A percentile compares a stretch with the other conserved stretches of the same genome.
Evolutionary conservation across 371 early-diverging fungal species (phyloP).

Genomic region (Funneliformis caledonium): DNA sequence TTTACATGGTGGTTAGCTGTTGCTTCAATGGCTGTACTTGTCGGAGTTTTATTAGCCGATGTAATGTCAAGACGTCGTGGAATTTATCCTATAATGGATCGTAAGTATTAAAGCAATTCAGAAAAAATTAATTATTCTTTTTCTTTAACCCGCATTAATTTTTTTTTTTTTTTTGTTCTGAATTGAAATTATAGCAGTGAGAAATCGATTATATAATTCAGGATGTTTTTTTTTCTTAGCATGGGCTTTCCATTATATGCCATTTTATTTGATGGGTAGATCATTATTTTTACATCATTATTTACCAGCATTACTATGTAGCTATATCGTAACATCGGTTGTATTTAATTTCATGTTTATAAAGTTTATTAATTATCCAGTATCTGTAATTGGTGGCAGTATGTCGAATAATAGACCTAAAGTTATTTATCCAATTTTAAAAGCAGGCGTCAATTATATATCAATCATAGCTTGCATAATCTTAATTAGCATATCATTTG

Average conservation of each 20-base stretch:
- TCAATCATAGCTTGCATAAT: background rate
- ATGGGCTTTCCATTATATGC: conserved; percentile 92
- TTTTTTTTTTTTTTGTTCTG: background rate
- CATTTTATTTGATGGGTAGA: conserved; percentile 97
- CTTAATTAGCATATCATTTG: background rate
- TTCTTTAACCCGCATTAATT: background rate
- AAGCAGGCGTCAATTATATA: conserved; percentile 22
- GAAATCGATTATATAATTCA: conserved; percentile 64
- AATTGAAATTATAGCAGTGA: conserved; percentile 49
- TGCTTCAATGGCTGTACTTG: conserved; percentile 62
- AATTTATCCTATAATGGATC: conserved; percentile 62
- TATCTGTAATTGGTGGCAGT: conserved; percentile 47
- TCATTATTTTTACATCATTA: conserved; percentile 98
- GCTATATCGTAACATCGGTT: conserved; percentile 75
- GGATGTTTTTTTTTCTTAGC: conserved; percentile 84
- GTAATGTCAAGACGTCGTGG: conserved; percentile 73
- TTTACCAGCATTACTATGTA: conserved; percentile 84
- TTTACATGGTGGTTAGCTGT: conserved; percentile 87
- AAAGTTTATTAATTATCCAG: conserved; percentile 62
- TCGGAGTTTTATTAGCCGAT: conserved; percentile 62
- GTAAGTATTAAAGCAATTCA: conserved; percentile 38
- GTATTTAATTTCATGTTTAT: conserved; percentile 71
- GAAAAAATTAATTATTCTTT: background rate
- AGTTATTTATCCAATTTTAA: background rate
- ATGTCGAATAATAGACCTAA: conserved; percentile 41